These are phyloP conservation scores for Cydonia oblonga DNA, from an alignment of 331 rosid species.

Conservation along the genomic window DNA sequence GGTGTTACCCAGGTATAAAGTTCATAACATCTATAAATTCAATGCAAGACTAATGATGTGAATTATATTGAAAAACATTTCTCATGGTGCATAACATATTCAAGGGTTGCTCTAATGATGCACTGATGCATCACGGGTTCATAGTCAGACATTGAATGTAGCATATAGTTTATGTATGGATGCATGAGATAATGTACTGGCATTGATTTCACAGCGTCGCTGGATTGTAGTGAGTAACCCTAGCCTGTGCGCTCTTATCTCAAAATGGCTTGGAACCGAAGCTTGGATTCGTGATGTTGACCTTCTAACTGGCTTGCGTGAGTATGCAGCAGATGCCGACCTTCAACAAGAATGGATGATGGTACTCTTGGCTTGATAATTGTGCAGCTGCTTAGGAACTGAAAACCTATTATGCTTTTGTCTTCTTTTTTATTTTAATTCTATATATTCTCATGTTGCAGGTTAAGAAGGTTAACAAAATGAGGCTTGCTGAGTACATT, in stretches of 20 bases:
- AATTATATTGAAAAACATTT: too few relatives aligned
- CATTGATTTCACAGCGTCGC: conserved; percentile 53
- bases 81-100: not conserved
- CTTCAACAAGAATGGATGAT: conserved; percentile 58
- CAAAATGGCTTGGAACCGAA: conserved; percentile 75
- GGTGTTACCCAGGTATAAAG: conserved; percentile 65
- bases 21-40: not conserved
- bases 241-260: conserved; percentile 46
- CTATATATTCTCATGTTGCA: conserved; percentile 13
- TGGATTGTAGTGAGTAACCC: conserved; percentile 84
- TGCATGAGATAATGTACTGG: conserved; percentile 14
- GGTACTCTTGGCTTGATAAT: conserved; percentile 28
- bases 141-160: not conserved
- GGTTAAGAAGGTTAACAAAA: conserved; percentile 64
- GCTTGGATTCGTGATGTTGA: conserved; percentile 63
- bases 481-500: conserved; percentile 68
- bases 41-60: too few relatives aligned
- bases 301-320: conserved; percentile 50
- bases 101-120: not conserved
- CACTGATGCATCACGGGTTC: not conserved
- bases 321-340: conserved; percentile 34
- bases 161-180: not conserved
- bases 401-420: conserved; percentile 7
- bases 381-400: not conserved
- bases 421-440: conserved; percentile 4